Percentiles rank a stretch among this genome's conserved stretches.
Conservation (phyloP, 371 early-diverging fungal species). For the Funneliformis caledonium region DNA sequence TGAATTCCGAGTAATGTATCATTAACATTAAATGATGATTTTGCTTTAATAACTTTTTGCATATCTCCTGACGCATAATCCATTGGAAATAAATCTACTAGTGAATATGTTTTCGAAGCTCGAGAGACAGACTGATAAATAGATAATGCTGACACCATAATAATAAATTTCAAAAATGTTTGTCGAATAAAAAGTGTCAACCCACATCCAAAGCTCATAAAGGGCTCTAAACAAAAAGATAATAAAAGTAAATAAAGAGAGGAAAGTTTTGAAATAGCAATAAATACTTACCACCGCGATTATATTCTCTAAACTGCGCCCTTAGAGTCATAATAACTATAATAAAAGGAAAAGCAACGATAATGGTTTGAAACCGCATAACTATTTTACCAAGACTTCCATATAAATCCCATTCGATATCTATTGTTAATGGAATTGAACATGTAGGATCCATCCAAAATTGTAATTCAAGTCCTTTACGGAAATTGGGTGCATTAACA, state of each 20-base stretch:
- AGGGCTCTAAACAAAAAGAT: conserved; percentile 44
- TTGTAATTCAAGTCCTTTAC: conserved; percentile 65
- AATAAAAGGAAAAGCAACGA: conserved; percentile 69
- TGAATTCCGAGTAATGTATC: conserved; percentile 61
- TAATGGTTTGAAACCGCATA: conserved; percentile 74
- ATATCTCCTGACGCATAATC: conserved; percentile 43
- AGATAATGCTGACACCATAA: conserved; percentile 26
- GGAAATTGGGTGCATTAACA: conserved; percentile 45
- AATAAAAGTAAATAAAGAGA: neutral
- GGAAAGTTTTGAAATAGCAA: neutral
- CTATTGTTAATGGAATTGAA: conserved; percentile 56
- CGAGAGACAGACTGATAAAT: conserved; percentile 40
- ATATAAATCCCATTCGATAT: conserved; percentile 71
- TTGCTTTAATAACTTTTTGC: conserved; percentile 41
- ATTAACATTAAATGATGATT: conserved; percentile 46
- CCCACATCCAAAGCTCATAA: conserved; percentile 57
- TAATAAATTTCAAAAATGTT: conserved; percentile 49
- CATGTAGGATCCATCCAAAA: conserved; percentile 74
- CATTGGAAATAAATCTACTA: conserved; percentile 45
- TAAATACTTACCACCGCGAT: conserved; percentile 50
- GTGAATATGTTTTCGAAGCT: conserved; percentile 34
- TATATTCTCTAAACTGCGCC: conserved; percentile 68
- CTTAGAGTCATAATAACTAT: conserved; percentile 64
- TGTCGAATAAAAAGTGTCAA: conserved; percentile 51
- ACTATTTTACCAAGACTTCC: conserved; percentile 74